Evolutionary conservation across 2,329 filamentous ascomycete species (phyloP), one percentile per base, ranked within the genome.

Genomic region (Aschersonia sp.): DNA sequence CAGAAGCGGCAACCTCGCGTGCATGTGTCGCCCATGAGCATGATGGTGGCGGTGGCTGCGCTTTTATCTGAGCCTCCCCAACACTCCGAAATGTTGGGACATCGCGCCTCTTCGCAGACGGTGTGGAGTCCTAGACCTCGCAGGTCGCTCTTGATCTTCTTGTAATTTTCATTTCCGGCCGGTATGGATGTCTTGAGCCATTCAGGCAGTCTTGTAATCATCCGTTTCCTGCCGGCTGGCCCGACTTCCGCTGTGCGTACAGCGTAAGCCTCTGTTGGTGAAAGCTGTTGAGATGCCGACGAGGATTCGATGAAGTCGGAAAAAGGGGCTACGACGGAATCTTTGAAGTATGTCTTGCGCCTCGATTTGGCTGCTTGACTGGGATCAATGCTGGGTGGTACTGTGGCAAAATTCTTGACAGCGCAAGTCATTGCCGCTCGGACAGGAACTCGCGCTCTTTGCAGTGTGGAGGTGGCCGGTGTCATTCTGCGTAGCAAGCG

Each of bases 1-100:
- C 92, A 98, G 72, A 98, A 98, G 47, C 92, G 80, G 67, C 92
- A 98, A 14, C 90, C 92, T 51, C 92, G 78, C 14, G 92, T 98
- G 67, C 92, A 98, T 7, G 90, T 97, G 65, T 98, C 92, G 54
- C 92, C 92, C 89, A 97, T 97, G 44, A 98, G 71, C 92, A 98
- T 98, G 66, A 98, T 97, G 9, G 92, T 98, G 2, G 92, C 92
- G 33, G 92, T 98, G 5, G 92, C 92, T 30, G 87, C 83, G 54
- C 80, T 83, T 70, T 95, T 95, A 63, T 84, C 79, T 60, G 75
- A 80, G 35, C 92, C 92, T 52, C 92, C 92, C 92, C 92, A 98
- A 71, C 92, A 98, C 63, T 97, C 90, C 53, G 85, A 88, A 51
- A 98, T 95, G 66, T 98, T 98, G 51, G 92, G 92, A 66, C 92